Evolutionary conservation across 192 early-diverging fungal species (phyloP).

Genomic region (Coemansia sp.): DNA sequence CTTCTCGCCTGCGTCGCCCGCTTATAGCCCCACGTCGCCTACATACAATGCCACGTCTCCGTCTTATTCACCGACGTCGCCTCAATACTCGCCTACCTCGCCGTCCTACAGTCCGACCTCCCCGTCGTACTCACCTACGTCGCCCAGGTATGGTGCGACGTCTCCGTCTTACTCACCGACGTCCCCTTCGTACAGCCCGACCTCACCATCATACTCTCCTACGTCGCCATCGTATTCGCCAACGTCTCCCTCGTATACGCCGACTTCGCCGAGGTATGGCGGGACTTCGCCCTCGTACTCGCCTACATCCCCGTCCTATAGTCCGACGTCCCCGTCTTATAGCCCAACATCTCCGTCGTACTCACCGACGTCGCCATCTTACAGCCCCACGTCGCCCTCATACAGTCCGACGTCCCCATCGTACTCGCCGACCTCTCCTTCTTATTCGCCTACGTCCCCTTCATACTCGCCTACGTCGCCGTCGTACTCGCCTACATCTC

Average conservation of each 20-base stretch:
- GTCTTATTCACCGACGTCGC: constrained; percentile 68
- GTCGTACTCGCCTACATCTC: constrained; percentile 58
- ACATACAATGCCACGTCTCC: constrained; percentile 73
- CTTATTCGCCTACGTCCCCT: constrained; percentile 63
- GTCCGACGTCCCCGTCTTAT: constrained; percentile 70
- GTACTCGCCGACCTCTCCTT: constrained; percentile 74
- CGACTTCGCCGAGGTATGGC: constrained; percentile 72
- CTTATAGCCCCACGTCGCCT: constrained; percentile 73
- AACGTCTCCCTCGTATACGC: constrained; percentile 72
- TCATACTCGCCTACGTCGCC: constrained; percentile 74
- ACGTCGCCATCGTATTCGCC: constrained; percentile 65
- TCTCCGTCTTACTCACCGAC: constrained; percentile 66
- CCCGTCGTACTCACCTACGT: constrained; percentile 69
- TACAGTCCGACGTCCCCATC: constrained; percentile 67
- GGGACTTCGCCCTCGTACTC: constrained; percentile 80
- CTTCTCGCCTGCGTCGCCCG: constrained; percentile 59
- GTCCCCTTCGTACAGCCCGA: constrained; percentile 65
- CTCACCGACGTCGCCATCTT: constrained; percentile 64
- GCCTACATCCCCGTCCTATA: constrained; percentile 63
- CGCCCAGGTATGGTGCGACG: constrained; percentile 66
- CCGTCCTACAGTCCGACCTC: constrained; percentile 68
- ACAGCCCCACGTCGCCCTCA: constrained; percentile 65
- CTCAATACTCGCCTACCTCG: constrained; percentile 66
- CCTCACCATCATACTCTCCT: constrained; percentile 49
- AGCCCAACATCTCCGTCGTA: constrained; percentile 74